Conservation (phyloP, 179 eudicot genomes). For the Patellifolia procumbens region DNA sequence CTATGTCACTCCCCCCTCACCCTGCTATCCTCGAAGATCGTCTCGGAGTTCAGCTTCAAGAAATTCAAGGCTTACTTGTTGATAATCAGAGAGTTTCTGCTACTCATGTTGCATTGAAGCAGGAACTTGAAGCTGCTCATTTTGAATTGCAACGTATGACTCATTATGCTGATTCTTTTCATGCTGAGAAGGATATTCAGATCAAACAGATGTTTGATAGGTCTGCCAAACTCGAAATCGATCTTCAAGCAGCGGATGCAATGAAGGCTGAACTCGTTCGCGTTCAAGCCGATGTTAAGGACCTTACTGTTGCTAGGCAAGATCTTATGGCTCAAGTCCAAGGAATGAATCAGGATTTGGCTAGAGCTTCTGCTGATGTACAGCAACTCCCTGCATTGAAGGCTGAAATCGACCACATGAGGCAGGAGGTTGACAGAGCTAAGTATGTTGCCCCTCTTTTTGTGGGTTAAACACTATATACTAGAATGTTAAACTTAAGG, state of each 20-base stretch:
- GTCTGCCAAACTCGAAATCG: conserved; percentile 76
- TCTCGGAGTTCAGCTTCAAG: conserved; percentile 73
- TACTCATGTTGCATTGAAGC: conserved; percentile 90
- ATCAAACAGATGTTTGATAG: conserved; percentile 75
- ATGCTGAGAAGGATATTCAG: conserved; percentile 67
- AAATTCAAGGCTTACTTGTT: conserved; percentile 66
- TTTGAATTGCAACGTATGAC: conserved; percentile 63
- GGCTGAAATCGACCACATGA: conserved; percentile 72
- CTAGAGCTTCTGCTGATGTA: conserved; percentile 66
- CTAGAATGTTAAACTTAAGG: too few relatives aligned
- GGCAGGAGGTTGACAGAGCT: conserved; percentile 71
- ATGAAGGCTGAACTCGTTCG: conserved; percentile 79
- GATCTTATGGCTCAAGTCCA: conserved; percentile 72
- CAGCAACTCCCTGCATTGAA: conserved; percentile 73
- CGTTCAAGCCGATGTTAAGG: conserved; percentile 69
- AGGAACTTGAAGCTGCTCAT: conserved; percentile 79
- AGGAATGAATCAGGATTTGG: conserved; percentile 74
- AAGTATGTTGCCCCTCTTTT: conserved; percentile 50
- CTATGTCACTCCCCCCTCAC: conserved; percentile 72
- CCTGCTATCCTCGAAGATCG: conserved; percentile 83
- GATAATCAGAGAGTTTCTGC: conserved; percentile 89
- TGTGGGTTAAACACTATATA: too few relatives aligned
- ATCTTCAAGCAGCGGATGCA: conserved; percentile 63
- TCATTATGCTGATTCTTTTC: conserved; percentile 57
- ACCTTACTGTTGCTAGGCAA: conserved; percentile 61